Evolutionary conservation across 257 asterid genomes (phyloP), one percentile per base, ranked within the genome.

Genomic region (Gardenia jasminoides): DNA sequence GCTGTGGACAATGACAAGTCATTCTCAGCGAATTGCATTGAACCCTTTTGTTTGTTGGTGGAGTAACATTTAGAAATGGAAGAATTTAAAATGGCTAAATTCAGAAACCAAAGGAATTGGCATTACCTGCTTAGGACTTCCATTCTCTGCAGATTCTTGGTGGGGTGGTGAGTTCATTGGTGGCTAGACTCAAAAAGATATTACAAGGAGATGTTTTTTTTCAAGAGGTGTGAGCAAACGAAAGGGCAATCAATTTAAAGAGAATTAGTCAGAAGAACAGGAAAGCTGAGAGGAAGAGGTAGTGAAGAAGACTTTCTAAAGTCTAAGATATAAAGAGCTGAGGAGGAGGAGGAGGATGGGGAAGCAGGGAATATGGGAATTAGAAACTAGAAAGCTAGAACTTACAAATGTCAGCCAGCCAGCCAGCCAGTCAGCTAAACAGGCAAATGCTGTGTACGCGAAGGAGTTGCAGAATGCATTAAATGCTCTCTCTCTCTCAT

Each of bases 401-500:
- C 62, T 17, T 5, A 19, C 10, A 54, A 3, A 36, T 36, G 50
- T 46, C 50, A 52, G 10, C 8, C 39, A 36, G 77, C 56, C 47
- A 71, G 31, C 19, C 15, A 28, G 47, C 1, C 54, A 16, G 24
- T 30, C 44, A 59, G 47, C 50, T 44, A 79, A 72, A 65, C 74
- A 79, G 74, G 68, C 67, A 79, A 73, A 79, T 47, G 65, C 46
- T 64, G 78, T 72, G 78, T 50, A 33, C 47, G 66, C 82, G 6
- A 72, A 24, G 77, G 62, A 79, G 82, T 79, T 79, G 82, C 78
- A 64, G 68, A 79, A 73, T 79, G 82, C 74, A 64, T 64, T 79
- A 75, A 79, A 62, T 79, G 82, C 78, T 41, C 58, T 36, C 24
- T 30, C 50, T 71, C 39, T 24, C 65, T 46, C 61, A 0, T 19